A percentile compares a stretch with the other conserved stretches of the same genome.
Conservation (phyloP, 805 yeast species). For the Yarrowia sp. region DNA sequence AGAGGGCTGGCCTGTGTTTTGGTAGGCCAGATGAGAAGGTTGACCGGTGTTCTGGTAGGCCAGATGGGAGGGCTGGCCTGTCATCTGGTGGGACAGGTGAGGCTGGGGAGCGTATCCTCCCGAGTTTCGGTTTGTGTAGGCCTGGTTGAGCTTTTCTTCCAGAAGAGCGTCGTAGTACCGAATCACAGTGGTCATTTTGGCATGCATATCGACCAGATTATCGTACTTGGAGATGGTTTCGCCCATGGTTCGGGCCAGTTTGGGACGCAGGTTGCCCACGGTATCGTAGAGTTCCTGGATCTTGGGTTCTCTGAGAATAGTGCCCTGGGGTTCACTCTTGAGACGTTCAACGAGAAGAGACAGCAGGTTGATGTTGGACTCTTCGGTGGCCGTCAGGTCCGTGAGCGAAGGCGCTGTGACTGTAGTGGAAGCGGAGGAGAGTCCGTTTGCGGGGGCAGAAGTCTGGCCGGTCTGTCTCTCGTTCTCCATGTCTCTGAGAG, state of each 20-base stretch:
- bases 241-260: constrained; percentile 65
- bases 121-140: constrained; percentile 44
- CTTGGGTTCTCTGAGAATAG: constrained; percentile 57
- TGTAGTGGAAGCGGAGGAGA: constrained; percentile 11
- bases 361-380: constrained; percentile 71
- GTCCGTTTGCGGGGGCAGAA: too few species aligned
- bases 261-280: constrained; percentile 70
- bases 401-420: constrained; percentile 37
- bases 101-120: constrained; percentile 16
- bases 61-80: constrained; percentile 8
- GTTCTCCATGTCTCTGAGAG: constrained; percentile 72
- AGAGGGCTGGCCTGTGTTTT: background rate
- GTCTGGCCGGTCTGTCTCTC: constrained; percentile 40
- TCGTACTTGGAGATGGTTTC: constrained; percentile 70
- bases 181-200: constrained; percentile 76
- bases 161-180: constrained; percentile 77
- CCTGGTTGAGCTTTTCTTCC: constrained; percentile 60
- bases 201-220: constrained; percentile 70
- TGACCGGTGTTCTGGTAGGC: background rate
- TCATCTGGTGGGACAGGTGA: background rate
- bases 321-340: constrained; percentile 56
- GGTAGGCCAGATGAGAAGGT: background rate
- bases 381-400: constrained; percentile 66
- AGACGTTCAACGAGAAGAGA: constrained; percentile 67
- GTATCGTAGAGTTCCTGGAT: constrained; percentile 65